phyloP scores from a whole-genome alignment of 345 rosid species.

The Durio zibethinus region DNA sequence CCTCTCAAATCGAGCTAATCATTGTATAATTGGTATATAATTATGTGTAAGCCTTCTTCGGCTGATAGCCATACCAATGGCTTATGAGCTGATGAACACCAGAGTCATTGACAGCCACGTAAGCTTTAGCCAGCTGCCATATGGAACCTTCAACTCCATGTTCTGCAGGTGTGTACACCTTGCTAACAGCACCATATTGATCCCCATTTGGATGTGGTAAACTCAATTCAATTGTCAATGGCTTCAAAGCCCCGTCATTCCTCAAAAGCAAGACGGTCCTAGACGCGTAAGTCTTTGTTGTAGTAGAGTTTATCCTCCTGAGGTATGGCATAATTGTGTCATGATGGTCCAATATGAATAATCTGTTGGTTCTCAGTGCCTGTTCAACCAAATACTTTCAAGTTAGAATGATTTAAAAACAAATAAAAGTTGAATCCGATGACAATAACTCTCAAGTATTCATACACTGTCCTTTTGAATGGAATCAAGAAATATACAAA shows the following conservation, averaged over 20 bases:
- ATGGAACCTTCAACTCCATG: constrained; percentile 49
- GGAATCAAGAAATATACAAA: no score
- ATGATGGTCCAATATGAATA: constrained; percentile 80
- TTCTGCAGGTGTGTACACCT: constrained; percentile 68
- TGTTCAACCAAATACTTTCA: constrained; percentile 19
- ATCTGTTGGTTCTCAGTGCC: constrained; percentile 59
- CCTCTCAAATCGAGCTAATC: neutral
- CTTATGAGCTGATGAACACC: constrained; percentile 86
- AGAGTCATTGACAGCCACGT: constrained; percentile 71
- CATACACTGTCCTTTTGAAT: neutral
- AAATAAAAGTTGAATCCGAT: no score
- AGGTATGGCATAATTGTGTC: constrained; percentile 70
- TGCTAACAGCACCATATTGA: constrained; percentile 48
- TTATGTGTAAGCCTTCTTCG: neutral
- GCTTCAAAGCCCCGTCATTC: constrained; percentile 75
- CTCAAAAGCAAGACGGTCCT: constrained; percentile 76
- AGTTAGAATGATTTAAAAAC: no score
- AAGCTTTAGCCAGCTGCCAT: constrained; percentile 88
- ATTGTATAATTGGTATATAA: neutral
- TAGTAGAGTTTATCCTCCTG: constrained; percentile 57
- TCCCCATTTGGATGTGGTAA: constrained; percentile 67
- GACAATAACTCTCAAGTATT: no score
- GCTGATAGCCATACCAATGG: constrained; percentile 91
- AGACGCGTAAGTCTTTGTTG: constrained; percentile 57
- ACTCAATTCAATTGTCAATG: constrained; percentile 77